Evolutionary conservation across 768 basidiomycete genomes (phyloP).

Genomic region (Collybiopsis luxurians): DNA sequence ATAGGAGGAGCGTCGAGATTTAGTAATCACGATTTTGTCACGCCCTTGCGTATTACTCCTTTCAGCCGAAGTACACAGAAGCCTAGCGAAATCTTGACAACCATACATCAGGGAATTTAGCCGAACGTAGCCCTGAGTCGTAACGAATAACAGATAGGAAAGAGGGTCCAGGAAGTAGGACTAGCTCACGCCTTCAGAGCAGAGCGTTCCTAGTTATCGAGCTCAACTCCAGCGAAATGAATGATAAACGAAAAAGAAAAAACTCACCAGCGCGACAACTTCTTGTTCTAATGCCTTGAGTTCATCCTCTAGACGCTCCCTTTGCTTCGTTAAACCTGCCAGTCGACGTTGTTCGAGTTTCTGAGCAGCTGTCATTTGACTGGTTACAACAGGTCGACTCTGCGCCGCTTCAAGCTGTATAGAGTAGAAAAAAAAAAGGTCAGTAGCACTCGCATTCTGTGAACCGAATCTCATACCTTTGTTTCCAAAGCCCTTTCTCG

Average conservation of each 20-base stretch:
- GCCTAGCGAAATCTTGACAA: too few species aligned
- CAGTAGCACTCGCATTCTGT: not conserved
- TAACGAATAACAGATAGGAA: too few species aligned
- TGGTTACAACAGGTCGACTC: constrained; percentile 42
- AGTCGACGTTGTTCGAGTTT: constrained; percentile 67
- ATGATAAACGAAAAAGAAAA: not conserved
- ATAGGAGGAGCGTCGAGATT: too few species aligned
- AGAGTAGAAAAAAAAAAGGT: not conserved
- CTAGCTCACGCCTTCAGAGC: too few species aligned
- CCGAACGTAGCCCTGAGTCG: too few species aligned
- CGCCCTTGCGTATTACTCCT: too few species aligned
- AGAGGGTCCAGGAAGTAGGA: too few species aligned
- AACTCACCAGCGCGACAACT: constrained; percentile 51
- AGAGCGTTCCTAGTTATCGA: too few species aligned
- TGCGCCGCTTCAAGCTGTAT: constrained; percentile 57
- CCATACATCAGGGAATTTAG: too few species aligned
- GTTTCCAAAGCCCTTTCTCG: constrained; percentile 58
- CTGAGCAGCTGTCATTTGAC: constrained; percentile 49
- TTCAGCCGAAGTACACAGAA: too few species aligned
- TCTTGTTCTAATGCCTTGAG: constrained; percentile 59
- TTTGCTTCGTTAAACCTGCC: constrained; percentile 62
- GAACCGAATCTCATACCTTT: constrained; percentile 44
- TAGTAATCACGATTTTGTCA: too few species aligned
- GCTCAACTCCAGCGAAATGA: not conserved
- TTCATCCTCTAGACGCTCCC: constrained; percentile 66